A percentile compares a stretch with the other conserved stretches of the same genome.
Conservation (phyloP, 192 early-diverging fungal genomes). For the Umbelopsis vinacea region DNA sequence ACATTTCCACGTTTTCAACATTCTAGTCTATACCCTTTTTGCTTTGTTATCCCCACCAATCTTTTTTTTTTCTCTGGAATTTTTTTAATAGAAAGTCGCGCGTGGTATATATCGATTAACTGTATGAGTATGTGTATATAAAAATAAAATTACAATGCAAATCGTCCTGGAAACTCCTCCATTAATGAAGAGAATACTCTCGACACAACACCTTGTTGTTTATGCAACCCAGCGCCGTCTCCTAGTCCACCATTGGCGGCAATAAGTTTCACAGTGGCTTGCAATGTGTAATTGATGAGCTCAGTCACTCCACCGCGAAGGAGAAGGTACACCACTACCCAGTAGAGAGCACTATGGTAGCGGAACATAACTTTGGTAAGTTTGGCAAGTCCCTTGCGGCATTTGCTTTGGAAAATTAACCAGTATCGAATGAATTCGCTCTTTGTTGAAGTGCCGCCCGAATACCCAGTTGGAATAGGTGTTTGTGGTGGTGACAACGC, state of each 20-base stretch:
- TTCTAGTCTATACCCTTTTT: constrained; percentile 15
- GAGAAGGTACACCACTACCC: constrained; percentile 36
- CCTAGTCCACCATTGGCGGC: constrained; percentile 15
- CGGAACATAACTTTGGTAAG: constrained; percentile 20
- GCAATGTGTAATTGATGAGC: constrained; percentile 18
- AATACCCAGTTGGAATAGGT: background rate
- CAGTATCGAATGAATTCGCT: constrained; percentile 18
- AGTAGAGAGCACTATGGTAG: constrained; percentile 36
- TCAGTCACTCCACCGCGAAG: constrained; percentile 27
- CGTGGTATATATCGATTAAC: constrained; percentile 14
- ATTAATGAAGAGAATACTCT: constrained; percentile 15
- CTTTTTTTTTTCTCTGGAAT: background rate
- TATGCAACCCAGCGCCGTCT: background rate
- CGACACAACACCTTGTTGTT: background rate
- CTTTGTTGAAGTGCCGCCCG: background rate
- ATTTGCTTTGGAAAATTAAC: constrained; percentile 15
- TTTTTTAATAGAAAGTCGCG: background rate
- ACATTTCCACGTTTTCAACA: constrained; percentile 12
- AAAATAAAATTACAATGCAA: constrained; percentile 20
- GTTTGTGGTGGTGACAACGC: background rate
- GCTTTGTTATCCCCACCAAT: background rate
- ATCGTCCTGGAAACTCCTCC: constrained; percentile 19
- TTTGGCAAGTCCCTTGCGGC: background rate
- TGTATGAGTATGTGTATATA: constrained; percentile 20
- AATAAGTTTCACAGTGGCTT: constrained; percentile 2